These are phyloP conservation scores for Dryadomyces quercivorus DNA, from an alignment of 2,329 filamentous ascomycete genomes.

Conservation along the genomic window DNA sequence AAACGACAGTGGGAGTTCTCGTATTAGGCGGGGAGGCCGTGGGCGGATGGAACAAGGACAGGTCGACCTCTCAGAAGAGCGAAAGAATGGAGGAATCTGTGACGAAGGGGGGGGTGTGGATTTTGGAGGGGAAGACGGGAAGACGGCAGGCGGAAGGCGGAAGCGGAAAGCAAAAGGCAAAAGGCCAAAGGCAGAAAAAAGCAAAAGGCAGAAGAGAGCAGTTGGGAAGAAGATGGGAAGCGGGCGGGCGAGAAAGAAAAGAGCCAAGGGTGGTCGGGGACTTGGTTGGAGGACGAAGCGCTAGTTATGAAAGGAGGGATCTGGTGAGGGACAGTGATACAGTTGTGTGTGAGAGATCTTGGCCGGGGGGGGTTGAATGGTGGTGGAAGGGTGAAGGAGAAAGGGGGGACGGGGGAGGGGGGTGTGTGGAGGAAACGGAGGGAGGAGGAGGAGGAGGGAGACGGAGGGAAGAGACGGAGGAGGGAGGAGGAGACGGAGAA, in stretches of 20 bases:
- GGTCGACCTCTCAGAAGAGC: neutral
- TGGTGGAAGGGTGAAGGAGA: neutral
- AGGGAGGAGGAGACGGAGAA: neutral
- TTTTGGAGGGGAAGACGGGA: neutral
- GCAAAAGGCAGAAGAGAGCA: neutral
- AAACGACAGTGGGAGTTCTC: no score
- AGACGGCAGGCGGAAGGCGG: no score
- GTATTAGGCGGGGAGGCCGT: no score
- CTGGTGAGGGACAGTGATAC: constrained; percentile 23
- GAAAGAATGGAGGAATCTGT: neutral
- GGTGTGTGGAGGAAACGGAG: neutral
- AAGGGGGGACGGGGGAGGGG: neutral
- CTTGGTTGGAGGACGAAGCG: constrained; percentile 7
- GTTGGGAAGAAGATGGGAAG: neutral
- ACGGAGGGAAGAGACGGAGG: neutral
- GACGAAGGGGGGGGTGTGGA: neutral
- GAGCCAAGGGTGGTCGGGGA: neutral
- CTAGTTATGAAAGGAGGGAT: constrained; percentile 23
- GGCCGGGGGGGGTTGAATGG: constrained; percentile 12
- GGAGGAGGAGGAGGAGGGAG: neutral
- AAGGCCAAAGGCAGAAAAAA: no score
- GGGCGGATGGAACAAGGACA: no score
- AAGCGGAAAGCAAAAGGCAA: neutral
- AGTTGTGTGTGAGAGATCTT: constrained; percentile 27
- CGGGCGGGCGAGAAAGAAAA: neutral